These are phyloP conservation scores for Colletotrichum tabaci DNA, from an alignment of 2,329 filamentous ascomycete genomes.

Conservation along the genomic window DNA sequence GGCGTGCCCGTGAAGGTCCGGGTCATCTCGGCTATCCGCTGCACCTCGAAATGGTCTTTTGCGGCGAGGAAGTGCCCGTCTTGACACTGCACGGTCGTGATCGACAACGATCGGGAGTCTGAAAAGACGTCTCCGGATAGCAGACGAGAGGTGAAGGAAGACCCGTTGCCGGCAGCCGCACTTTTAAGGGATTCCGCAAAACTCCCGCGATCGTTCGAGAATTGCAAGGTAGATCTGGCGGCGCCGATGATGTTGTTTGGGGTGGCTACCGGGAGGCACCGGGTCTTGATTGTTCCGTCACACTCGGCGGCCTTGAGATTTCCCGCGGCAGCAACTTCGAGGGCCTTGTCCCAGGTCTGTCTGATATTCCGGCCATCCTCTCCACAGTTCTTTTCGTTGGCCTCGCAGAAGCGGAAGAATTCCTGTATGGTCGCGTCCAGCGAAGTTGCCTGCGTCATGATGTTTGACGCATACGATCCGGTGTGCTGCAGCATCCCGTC, in stretches of 20 bases:
- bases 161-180: slow-evolving; percentile 23
- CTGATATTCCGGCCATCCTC: slow-evolving; percentile 26
- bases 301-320: slow-evolving; percentile 30
- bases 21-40: slow-evolving; percentile 30
- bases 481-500: slow-evolving; percentile 38
- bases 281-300: slow-evolving; percentile 30
- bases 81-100: slow-evolving; percentile 32
- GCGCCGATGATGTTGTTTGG: slow-evolving; percentile 25
- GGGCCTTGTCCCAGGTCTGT: slow-evolving; percentile 23
- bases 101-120: slow-evolving; percentile 9
- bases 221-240: slow-evolving; percentile 27
- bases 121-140: slow-evolving; percentile 20
- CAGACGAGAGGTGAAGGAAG: not conserved
- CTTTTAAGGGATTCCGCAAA: slow-evolving; percentile 12
- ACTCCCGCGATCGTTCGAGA: not conserved
- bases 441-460: slow-evolving; percentile 38
- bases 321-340: slow-evolving; percentile 24
- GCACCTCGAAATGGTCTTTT: slow-evolving; percentile 25
- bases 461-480: slow-evolving; percentile 27
- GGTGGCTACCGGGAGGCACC: slow-evolving; percentile 18
- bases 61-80: slow-evolving; percentile 38
- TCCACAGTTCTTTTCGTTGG: slow-evolving; percentile 21
- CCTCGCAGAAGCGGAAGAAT: slow-evolving; percentile 35
- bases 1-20: slow-evolving; percentile 21
- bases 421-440: slow-evolving; percentile 36